Base-by-base conservation (phyloP, 208 protist species). In the Leishmania mexicana region DNA sequence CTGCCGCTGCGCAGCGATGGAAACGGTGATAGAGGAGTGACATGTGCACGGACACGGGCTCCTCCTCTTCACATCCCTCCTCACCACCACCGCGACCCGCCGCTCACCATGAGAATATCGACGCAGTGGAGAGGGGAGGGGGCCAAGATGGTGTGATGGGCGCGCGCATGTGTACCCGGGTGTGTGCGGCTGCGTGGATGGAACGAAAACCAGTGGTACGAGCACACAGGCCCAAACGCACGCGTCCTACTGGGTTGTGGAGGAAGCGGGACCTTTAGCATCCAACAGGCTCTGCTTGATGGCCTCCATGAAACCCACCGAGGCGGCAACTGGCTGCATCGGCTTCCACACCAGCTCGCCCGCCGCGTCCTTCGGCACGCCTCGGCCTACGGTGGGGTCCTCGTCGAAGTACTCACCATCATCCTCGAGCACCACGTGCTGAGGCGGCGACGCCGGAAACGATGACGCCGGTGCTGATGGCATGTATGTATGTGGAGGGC, bases 321-420 rank as follows among this genome's bases (percentile, higher is more conserved):
- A 80, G 19, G 82, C 81, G 10, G 87, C 79, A 7, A 84, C 85
- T 3, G 87, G 83, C 72, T 80, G 71, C 54, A 96, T 80, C 42
- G 89, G 86, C 58, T 71, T 24, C 90, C 93, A 95, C 49, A 64
- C 70, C 21, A 87, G 28, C 45, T 87, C 79, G 24, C 91, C 93
- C 2, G 84, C 89, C 17, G 83, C 77, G 77, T 96, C 93, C 42
- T 75, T 80, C 10, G 93, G 91, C 45, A 96, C 90, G 45, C 91
- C 91, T 65, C 91, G 88, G 64, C 93, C 93, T 31, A 94, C 89
- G 3, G 91, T 95, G 15, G 90, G 91, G 76, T 96, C 93, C 73
- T 95, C 91, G 51, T 96, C 93, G 76, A 96, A 96, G 79, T 93
- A 91, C 79, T 96, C 93, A 10, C 91, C 92, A 8, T 91, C 92